A percentile compares a stretch with the other conserved stretches of the same genome.
phyloP scores from a whole-genome alignment of 192 early-diverging fungal genomes.

The Backusella tuberculispora region DNA sequence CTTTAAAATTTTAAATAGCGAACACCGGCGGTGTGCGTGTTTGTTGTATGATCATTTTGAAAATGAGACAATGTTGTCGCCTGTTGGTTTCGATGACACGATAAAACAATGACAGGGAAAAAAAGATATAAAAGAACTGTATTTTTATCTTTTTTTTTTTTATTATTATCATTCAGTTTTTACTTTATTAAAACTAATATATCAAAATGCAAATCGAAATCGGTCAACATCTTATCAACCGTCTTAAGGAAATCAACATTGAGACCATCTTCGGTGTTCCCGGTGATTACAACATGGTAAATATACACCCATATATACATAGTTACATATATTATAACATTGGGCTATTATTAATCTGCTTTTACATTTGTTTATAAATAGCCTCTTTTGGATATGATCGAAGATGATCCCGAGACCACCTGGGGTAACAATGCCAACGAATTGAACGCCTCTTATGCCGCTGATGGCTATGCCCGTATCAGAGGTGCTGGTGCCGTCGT shows the following conservation, averaged over 20 bases:
- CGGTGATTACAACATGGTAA: constrained; percentile 54
- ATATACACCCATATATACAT: background rate
- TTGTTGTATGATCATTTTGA: background rate
- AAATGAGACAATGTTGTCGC: background rate
- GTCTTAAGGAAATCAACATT: constrained; percentile 50
- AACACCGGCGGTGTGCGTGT: background rate
- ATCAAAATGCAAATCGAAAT: constrained; percentile 24
- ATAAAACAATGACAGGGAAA: background rate
- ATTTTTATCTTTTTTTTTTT: background rate
- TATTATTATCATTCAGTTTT: constrained; percentile 1
- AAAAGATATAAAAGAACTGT: background rate
- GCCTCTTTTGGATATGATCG: constrained; percentile 32
- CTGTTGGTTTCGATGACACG: background rate
- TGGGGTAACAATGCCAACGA: constrained; percentile 52
- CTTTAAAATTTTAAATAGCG: background rate
- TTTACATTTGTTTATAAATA: background rate
- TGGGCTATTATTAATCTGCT: background rate
- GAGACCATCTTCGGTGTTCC: constrained; percentile 49
- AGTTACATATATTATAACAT: too few relatives aligned
- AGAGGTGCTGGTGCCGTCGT: constrained; percentile 44
- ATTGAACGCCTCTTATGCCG: constrained; percentile 48
- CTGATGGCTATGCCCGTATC: constrained; percentile 52
- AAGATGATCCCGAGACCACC: constrained; percentile 41
- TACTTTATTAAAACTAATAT: constrained; percentile 16
- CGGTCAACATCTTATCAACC: constrained; percentile 44